Base-by-base conservation (phyloP, 108 stramenopile genomes). In the Nitzschia sp. region DNA sequence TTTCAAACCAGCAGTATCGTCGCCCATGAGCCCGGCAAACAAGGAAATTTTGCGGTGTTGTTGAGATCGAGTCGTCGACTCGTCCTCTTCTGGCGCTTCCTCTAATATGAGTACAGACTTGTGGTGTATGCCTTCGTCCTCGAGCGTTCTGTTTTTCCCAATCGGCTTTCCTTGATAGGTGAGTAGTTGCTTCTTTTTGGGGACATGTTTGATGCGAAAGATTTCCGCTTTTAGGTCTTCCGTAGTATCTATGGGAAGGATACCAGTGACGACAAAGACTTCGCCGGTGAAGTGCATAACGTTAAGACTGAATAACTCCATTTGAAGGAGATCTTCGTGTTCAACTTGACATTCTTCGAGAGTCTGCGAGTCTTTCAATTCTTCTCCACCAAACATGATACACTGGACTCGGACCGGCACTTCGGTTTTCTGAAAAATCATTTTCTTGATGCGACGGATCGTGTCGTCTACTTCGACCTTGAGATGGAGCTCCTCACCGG, bases 311-410 rank as follows among this genome's bases (percentile, higher is more conserved):
- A 59, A 75, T 33, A 26, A 33, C 45, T 75, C 73, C 44, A 75
- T 27, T 19, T 30, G 9, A 1, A 75, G 28, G 27, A 46, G 26
- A 68, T 75, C 73, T 21, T 45, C 66, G 21, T 57, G 56, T 6
- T 68, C 53, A n/a, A 75, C 50, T 1, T 17, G 38, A 17, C 29
- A 54, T 8, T 60, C 66, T 16, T 19, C 17, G 25, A 75, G 58
- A 17, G 73, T 68, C 21, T 45, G 53, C 11, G 41, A 15, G 25
- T 66, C 46, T n/a, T 44, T 35, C 25, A 75, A 50, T 35, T 75
- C 66, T 6, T 62, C 59, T 22, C 64, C 59, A 45, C 66, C 73
- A 55, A 60, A 75, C 60, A 75, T 46, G 17, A 75, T 75, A 45
- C 73, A 68, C 30, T 59, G 58, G 2, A 21, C 13, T 23, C 60